A percentile compares a stretch with the other conserved stretches of the same genome.
Evolutionary conservation across 106 monocot genomes (phyloP).

Genomic region (Dioscorea dumetorum): DNA sequence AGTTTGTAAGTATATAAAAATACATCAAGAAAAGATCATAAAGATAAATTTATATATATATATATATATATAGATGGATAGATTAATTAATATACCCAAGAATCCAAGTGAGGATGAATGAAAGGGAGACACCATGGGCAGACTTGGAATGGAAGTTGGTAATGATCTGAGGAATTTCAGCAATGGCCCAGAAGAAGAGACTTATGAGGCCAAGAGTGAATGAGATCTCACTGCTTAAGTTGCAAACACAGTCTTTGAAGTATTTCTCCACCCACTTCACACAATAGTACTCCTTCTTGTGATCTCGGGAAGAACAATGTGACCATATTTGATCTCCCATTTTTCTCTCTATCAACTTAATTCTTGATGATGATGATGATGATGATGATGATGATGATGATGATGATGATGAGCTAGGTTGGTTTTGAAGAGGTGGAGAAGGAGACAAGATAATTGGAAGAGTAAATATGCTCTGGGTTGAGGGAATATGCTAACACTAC

Average conservation of each 20-base stretch:
- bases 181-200: conserved; percentile 53
- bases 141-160: conserved; percentile 74
- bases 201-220: conserved; percentile 53
- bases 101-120: conserved; percentile 64
- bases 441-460: too few relatives aligned
- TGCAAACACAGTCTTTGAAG: conserved; percentile 58
- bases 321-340: background rate
- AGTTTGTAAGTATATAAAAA: background rate
- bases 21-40: too few relatives aligned
- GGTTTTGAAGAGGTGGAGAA: too few relatives aligned
- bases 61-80: too few relatives aligned
- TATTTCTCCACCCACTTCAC: conserved; percentile 49
- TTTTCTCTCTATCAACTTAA: too few relatives aligned
- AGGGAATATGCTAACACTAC: too few relatives aligned
- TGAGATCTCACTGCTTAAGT: conserved; percentile 26
- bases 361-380: too few relatives aligned
- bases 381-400: too few relatives aligned
- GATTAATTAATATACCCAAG: conserved; percentile 28
- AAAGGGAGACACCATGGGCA: conserved; percentile 61
- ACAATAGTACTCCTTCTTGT: conserved; percentile 24
- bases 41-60: too few relatives aligned
- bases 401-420: too few relatives aligned
- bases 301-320: conserved; percentile 10
- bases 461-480: too few relatives aligned
- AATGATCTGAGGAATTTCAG: conserved; percentile 74